phyloP scores from a whole-genome alignment of 176 grass and related monocot genomes.

The Eragrostis curvula region DNA sequence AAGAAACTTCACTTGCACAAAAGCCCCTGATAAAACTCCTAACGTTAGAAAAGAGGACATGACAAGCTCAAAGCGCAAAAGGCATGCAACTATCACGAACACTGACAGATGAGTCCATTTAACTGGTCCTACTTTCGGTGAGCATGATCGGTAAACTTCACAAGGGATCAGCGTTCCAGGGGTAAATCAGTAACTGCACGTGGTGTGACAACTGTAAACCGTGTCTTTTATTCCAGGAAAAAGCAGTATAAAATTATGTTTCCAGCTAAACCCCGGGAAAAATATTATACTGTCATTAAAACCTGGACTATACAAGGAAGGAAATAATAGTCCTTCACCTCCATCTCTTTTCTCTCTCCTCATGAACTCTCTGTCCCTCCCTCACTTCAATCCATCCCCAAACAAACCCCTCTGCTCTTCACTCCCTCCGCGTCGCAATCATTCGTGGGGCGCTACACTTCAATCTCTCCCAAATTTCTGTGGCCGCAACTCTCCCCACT shows the following conservation, averaged over 20 bases:
- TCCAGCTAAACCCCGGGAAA: background rate
- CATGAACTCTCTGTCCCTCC: background rate
- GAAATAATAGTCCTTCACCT: background rate
- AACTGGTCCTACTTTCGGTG: background rate
- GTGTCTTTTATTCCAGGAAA: slow-evolving; percentile 9
- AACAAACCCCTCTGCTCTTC: background rate
- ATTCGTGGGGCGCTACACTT: slow-evolving; percentile 19
- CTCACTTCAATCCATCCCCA: slow-evolving; percentile 5
- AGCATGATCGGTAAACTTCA: background rate
- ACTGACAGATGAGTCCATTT: too few relatives aligned
- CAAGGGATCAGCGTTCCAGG: background rate
- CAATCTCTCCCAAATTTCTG: slow-evolving; percentile 9
- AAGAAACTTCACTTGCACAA: background rate
- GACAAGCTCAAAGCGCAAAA: background rate
- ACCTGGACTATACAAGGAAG: background rate
- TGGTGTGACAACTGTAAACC: slow-evolving; percentile 5
- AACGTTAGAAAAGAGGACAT: slow-evolving; percentile 2
- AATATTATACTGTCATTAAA: background rate
- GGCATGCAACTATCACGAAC: too few relatives aligned
- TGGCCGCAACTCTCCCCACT: background rate
- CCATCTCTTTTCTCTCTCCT: background rate
- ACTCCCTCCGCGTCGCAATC: slow-evolving; percentile 34
- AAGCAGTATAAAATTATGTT: background rate
- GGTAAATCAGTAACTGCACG: slow-evolving; percentile 27
- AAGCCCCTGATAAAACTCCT: slow-evolving; percentile 9